Evolutionary conservation across 176 grass and related monocot species (phyloP).

Genomic region (Tillandsia leiboldiana): DNA sequence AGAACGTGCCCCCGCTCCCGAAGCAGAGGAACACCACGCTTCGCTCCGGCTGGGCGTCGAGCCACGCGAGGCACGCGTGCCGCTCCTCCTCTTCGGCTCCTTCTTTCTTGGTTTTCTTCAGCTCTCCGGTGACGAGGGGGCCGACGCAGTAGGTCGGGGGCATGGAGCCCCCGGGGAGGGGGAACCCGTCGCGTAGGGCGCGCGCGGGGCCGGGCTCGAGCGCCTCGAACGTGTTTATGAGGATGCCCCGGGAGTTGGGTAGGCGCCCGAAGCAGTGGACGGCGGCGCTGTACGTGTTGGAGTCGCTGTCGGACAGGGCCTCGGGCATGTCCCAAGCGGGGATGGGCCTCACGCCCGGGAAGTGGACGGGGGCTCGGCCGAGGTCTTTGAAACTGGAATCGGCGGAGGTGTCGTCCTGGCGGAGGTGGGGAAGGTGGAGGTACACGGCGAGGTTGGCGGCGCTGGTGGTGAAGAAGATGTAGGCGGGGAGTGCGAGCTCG

Average conservation of each 20-base stretch:
- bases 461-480: constrained; percentile 30
- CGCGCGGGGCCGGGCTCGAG: constrained; percentile 33
- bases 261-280: constrained; percentile 2
- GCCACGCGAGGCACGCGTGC: constrained; percentile 15
- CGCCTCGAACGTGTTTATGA: constrained; percentile 42
- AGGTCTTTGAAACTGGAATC: constrained; percentile 12
- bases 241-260: constrained; percentile 20
- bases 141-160: constrained; percentile 41
- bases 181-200: constrained; percentile 19
- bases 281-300: constrained; percentile 5
- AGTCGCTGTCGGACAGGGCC: constrained; percentile 16
- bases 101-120: constrained; percentile 6
- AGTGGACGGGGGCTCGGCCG: constrained; percentile 11
- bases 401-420: not conserved
- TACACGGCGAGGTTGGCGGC: constrained; percentile 10
- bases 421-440: constrained; percentile 7
- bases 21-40: constrained; percentile 26
- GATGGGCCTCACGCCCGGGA: constrained; percentile 29
- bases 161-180: constrained; percentile 14
- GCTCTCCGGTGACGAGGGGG: constrained; percentile 27
- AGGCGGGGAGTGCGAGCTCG: constrained; percentile 37
- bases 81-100: not conserved
- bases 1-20: constrained; percentile 16
- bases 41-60: constrained; percentile 7
- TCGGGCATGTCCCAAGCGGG: constrained; percentile 23